Conservation (phyloP, 2,329 filamentous ascomycete species). For the Aurifilum marmelostoma region DNA sequence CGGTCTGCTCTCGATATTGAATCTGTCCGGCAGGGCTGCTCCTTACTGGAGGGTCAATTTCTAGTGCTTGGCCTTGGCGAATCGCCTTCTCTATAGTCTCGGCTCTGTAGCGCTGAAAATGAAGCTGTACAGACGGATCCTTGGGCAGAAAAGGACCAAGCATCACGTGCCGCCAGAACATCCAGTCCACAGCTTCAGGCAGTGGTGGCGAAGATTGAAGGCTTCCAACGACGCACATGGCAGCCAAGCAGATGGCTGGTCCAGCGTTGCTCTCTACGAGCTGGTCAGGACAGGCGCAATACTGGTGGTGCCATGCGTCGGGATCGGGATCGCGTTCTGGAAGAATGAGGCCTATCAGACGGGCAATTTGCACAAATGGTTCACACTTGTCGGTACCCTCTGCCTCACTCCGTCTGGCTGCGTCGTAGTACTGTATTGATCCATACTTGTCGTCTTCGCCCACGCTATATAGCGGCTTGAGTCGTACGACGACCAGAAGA, state of each 20-base stretch:
- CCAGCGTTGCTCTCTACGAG: slow-evolving; percentile 9
- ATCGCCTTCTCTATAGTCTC: slow-evolving; percentile 9
- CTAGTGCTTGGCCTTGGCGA: slow-evolving; percentile 15
- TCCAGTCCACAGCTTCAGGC: slow-evolving; percentile 15
- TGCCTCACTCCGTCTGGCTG: not conserved
- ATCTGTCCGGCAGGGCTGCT: slow-evolving; percentile 9
- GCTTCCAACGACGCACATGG: slow-evolving; percentile 17
- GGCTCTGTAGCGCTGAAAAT: slow-evolving; percentile 1
- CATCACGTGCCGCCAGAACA: slow-evolving; percentile 13
- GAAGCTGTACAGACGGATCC: slow-evolving; percentile 8
- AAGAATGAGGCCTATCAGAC: not conserved
- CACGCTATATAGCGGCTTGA: not conserved
- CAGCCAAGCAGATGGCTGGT: slow-evolving; percentile 11
- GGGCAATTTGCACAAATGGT: not conserved
- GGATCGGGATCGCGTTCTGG: not conserved
- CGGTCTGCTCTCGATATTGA: slow-evolving; percentile 10
- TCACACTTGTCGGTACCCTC: not conserved
- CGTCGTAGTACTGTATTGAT: not conserved
- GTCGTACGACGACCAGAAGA: not conserved
- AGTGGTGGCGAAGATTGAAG: not conserved
- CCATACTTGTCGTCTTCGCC: not conserved
- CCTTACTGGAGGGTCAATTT: not conserved
- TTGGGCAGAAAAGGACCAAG: slow-evolving; percentile 11
- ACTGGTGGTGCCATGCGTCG: not conserved
- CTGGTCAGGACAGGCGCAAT: slow-evolving; percentile 16